These are phyloP conservation scores for Fagopyrum esculentum DNA, from an alignment of 148 eudicot species.

Conservation along the genomic window DNA sequence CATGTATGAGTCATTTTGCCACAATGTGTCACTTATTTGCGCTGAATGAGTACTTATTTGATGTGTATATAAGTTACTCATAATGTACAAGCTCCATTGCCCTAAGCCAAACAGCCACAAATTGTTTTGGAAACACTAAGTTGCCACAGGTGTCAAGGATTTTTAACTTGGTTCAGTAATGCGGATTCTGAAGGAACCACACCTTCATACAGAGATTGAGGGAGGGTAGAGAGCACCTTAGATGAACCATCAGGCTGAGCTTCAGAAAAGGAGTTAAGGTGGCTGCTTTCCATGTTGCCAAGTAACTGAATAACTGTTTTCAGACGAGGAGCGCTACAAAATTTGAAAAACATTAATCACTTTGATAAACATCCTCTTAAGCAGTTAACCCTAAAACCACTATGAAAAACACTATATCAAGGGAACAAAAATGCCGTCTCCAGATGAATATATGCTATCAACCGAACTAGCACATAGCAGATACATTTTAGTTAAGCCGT, in stretches of 20 bases:
- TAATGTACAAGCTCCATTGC: neutral
- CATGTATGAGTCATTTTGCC: too few species aligned
- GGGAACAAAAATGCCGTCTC: neutral
- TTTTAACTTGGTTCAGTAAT: neutral
- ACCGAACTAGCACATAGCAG: neutral
- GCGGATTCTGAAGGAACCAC: neutral
- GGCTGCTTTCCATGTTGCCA: conserved; percentile 68
- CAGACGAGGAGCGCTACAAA: conserved; percentile 70
- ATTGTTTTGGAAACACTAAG: neutral
- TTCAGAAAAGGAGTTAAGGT: conserved; percentile 53
- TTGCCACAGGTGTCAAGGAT: neutral
- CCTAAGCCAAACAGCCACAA: neutral
- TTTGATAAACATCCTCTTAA: neutral
- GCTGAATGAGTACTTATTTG: too few species aligned
- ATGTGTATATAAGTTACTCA: neutral
- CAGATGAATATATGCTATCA: neutral
- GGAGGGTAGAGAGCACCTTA: conserved; percentile 32
- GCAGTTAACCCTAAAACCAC: neutral
- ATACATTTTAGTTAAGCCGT: neutral
- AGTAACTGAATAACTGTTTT: conserved; percentile 71
- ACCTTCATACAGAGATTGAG: neutral
- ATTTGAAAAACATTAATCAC: conserved; percentile 8
- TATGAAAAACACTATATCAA: neutral
- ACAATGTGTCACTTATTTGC: too few species aligned
- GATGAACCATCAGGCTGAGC: conserved; percentile 29